Conservation (phyloP, 2,329 filamentous ascomycete genomes). For the Colletotrichum liaoningense region DNA sequence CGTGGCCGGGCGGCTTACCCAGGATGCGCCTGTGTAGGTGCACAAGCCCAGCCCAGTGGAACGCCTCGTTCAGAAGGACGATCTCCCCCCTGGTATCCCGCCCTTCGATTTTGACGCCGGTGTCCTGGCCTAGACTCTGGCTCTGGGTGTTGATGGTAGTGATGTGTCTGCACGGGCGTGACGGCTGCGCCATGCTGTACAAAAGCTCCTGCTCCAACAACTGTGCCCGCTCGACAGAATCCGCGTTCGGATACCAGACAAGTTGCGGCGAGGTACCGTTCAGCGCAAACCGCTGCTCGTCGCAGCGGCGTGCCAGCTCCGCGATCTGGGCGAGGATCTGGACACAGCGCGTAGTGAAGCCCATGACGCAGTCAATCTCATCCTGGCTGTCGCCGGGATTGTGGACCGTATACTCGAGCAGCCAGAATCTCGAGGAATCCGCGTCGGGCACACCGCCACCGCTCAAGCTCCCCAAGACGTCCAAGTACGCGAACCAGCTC, state of each 20-base stretch:
- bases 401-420: conserved; percentile 63
- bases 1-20: conserved; percentile 66
- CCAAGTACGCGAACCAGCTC: conserved; percentile 87
- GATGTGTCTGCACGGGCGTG: conserved; percentile 56
- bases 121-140: conserved; percentile 50
- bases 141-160: neutral
- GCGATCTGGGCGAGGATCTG: conserved; percentile 79
- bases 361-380: conserved; percentile 84
- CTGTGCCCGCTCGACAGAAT: conserved; percentile 67
- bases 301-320: conserved; percentile 76
- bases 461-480: conserved; percentile 79
- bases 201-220: conserved; percentile 71
- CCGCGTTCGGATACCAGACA: conserved; percentile 68
- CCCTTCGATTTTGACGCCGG: conserved; percentile 57
- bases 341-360: conserved; percentile 79
- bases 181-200: conserved; percentile 60
- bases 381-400: conserved; percentile 66
- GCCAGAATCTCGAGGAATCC: conserved; percentile 60
- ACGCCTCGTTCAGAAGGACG: conserved; percentile 79
- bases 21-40: conserved; percentile 81
- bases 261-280: conserved; percentile 45
- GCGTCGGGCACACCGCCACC: conserved; percentile 63
- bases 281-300: conserved; percentile 70
- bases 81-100: conserved; percentile 66
- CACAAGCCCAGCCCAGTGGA: conserved; percentile 82